Evolutionary conservation across 257 asterid genomes (phyloP).

Genomic region (Thymus mandschuricus): DNA sequence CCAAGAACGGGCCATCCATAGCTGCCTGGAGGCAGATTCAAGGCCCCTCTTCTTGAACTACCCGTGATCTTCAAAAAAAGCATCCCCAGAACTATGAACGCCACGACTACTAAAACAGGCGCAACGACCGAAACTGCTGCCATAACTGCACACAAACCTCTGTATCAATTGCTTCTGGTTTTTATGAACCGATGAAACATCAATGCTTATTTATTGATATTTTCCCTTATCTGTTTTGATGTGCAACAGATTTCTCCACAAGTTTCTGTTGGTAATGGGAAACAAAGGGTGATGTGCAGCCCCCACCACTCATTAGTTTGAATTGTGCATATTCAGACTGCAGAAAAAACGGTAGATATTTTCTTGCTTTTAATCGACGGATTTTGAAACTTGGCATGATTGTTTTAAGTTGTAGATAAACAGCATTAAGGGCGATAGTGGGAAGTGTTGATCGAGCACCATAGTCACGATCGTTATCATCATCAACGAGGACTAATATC

Average conservation of each 20-base stretch:
- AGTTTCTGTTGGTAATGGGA: constrained; percentile 24
- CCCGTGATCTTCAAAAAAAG: too few relatives aligned
- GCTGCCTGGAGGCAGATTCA: constrained; percentile 63
- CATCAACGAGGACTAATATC: not conserved
- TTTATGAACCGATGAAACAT: not conserved
- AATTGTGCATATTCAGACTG: too few relatives aligned
- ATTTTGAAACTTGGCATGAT: not conserved
- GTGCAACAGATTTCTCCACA: not conserved
- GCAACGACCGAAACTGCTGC: not conserved
- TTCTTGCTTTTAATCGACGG: not conserved
- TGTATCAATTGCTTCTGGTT: not conserved
- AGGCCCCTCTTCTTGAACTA: too few relatives aligned
- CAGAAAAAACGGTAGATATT: not conserved
- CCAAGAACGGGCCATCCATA: constrained; percentile 62
- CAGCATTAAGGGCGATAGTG: constrained; percentile 33
- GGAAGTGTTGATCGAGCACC: constrained; percentile 10
- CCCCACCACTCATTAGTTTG: not conserved
- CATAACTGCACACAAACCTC: not conserved
- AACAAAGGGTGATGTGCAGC: not conserved
- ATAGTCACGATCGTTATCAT: not conserved
- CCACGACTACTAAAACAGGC: not conserved
- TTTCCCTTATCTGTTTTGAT: not conserved
- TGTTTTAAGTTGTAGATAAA: constrained; percentile 21
- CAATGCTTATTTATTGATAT: not conserved
- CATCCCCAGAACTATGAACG: too few relatives aligned